Evolutionary conservation across 345 rosid species (phyloP).

Genomic region (Hirschfeldia incana): DNA sequence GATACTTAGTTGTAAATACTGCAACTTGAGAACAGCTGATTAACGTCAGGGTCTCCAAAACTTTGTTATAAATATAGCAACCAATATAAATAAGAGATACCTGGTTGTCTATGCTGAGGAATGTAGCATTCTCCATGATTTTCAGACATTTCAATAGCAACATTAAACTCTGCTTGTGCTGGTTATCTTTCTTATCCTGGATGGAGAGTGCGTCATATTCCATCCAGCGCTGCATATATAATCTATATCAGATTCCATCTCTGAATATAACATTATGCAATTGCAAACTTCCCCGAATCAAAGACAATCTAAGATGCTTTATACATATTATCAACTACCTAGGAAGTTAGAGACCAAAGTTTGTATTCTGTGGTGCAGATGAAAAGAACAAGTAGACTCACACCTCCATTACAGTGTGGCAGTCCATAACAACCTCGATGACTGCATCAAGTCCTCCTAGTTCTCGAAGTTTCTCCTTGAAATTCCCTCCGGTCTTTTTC

Average conservation of each 20-base stretch:
- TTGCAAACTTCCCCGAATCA: background rate
- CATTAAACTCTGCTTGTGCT: constrained; percentile 48
- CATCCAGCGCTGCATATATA: constrained; percentile 34
- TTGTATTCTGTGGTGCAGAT: constrained; percentile 9
- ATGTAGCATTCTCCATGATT: constrained; percentile 97
- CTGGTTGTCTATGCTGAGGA: constrained; percentile 89
- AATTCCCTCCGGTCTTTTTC: constrained; percentile 70
- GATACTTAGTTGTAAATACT: background rate
- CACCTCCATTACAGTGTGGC: constrained; percentile 85
- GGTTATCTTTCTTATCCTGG: constrained; percentile 45
- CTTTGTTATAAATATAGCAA: background rate
- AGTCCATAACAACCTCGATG: constrained; percentile 67
- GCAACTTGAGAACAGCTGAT: background rate
- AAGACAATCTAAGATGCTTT: background rate
- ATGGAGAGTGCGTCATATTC: constrained; percentile 15
- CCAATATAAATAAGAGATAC: constrained; percentile 24
- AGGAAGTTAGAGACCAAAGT: constrained; percentile 6
- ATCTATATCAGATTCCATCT: background rate
- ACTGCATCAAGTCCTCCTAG: constrained; percentile 90
- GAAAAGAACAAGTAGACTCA: constrained; percentile 41
- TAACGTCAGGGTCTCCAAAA: background rate
- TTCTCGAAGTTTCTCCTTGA: constrained; percentile 86
- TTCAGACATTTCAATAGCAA: constrained; percentile 78
- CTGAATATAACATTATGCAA: background rate
- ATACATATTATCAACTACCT: constrained; percentile 12